These are phyloP conservation scores for Neurospora sp. DNA, from an alignment of 495 filamentous ascomycete species.

Conservation along the genomic window DNA sequence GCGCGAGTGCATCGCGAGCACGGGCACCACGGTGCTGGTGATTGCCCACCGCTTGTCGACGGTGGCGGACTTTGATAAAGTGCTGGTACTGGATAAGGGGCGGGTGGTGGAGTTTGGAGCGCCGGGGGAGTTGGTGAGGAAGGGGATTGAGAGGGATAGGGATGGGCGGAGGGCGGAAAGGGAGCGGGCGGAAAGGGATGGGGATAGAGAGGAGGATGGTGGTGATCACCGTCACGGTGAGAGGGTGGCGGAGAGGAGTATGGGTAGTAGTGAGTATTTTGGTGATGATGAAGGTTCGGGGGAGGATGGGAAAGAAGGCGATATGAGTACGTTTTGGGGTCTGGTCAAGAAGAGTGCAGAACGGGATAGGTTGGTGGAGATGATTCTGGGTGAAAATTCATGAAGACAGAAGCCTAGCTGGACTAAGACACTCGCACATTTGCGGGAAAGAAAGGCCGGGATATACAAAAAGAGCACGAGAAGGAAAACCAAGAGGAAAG, in stretches of 20 bases:
- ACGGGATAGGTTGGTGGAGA: slow-evolving; percentile 15
- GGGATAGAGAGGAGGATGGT: background rate
- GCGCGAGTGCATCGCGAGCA: slow-evolving; percentile 56
- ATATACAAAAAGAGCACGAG: background rate
- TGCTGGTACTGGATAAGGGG: slow-evolving; percentile 55
- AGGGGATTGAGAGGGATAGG: slow-evolving; percentile 4
- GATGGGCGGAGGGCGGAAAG: background rate
- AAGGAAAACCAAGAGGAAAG: background rate
- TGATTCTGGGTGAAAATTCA: slow-evolving; percentile 6
- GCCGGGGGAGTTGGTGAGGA: slow-evolving; percentile 14
- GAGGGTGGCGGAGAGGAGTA: background rate
- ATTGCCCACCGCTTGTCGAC: slow-evolving; percentile 66
- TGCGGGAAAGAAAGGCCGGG: too few relatives aligned
- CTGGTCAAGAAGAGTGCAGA: slow-evolving; percentile 21
- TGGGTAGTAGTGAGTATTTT: background rate
- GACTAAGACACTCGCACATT: too few relatives aligned
- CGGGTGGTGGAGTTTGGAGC: slow-evolving; percentile 46
- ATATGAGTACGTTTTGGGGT: slow-evolving; percentile 19
- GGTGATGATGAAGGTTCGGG: background rate
- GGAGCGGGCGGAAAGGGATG: background rate
- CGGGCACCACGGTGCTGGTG: slow-evolving; percentile 65
- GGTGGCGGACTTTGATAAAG: slow-evolving; percentile 59
- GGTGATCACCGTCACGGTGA: background rate
- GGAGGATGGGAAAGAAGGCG: slow-evolving; percentile 3
- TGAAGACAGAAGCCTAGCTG: background rate